Evolutionary conservation across 139 green algal species (phyloP).

Genomic region (Bryopsis sp.): DNA sequence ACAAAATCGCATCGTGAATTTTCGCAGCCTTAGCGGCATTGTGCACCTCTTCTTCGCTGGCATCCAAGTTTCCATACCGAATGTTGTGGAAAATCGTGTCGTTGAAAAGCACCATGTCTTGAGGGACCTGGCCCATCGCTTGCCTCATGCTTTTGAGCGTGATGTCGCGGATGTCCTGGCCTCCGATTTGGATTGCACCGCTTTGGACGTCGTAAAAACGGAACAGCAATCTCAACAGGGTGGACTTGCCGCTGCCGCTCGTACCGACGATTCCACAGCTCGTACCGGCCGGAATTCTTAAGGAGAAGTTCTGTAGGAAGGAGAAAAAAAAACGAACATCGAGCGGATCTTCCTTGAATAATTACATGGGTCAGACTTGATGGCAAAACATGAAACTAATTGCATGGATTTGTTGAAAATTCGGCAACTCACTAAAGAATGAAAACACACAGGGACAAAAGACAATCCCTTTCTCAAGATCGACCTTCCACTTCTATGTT

Average conservation of each 20-base stretch:
- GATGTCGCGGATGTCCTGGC: slow-evolving; percentile 49
- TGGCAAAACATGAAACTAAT: too few species aligned
- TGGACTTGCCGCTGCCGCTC: slow-evolving; percentile 77
- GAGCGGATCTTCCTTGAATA: background rate
- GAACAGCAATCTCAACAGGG: slow-evolving; percentile 53
- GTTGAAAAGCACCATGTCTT: slow-evolving; percentile 96
- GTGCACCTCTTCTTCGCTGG: slow-evolving; percentile 47
- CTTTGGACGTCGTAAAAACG: slow-evolving; percentile 74
- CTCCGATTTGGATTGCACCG: slow-evolving; percentile 54
- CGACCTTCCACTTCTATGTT: too few species aligned
- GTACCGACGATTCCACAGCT: slow-evolving; percentile 83
- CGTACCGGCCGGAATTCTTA: slow-evolving; percentile 68
- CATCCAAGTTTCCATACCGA: slow-evolving; percentile 59
- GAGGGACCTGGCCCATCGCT: slow-evolving; percentile 47
- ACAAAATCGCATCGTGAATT: slow-evolving; percentile 79
- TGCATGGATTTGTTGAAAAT: too few species aligned
- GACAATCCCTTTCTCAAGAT: too few species aligned
- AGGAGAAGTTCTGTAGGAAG: slow-evolving; percentile 32
- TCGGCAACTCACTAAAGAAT: too few species aligned
- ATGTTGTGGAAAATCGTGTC: slow-evolving; percentile 92
- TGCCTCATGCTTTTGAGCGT: slow-evolving; percentile 38
- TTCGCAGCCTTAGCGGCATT: slow-evolving; percentile 45
- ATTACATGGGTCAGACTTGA: background rate
- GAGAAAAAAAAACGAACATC: background rate
- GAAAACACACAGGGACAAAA: too few species aligned